Conservation (phyloP, 305 asterid genomes). For the Fraxinus velutina region DNA sequence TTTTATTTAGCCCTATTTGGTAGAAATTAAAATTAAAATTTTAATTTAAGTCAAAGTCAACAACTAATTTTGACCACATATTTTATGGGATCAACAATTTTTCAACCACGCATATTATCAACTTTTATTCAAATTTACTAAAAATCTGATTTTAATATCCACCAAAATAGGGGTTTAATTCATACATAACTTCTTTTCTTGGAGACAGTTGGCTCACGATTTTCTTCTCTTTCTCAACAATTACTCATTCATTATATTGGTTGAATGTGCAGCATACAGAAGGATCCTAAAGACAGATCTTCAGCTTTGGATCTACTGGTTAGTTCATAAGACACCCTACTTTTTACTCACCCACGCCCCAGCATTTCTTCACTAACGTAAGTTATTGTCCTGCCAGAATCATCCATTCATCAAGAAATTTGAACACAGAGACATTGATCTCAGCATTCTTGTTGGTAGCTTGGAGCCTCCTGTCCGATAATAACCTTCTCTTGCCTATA, state of each 20-base stretch:
- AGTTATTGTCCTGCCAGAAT: conserved; percentile 40
- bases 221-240: background rate
- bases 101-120: too few species aligned
- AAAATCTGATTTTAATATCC: too few species aligned
- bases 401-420: conserved; percentile 91
- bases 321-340: conserved; percentile 14
- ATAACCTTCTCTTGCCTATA: background rate
- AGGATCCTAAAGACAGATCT: conserved; percentile 75
- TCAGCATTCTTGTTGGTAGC: conserved; percentile 69
- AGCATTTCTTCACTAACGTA: conserved; percentile 20
- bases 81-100: too few species aligned
- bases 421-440: conserved; percentile 87
- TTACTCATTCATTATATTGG: background rate
- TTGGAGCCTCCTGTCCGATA: conserved; percentile 62
- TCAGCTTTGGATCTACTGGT: conserved; percentile 88
- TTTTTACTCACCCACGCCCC: background rate
- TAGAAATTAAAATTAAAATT: too few species aligned
- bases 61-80: too few species aligned
- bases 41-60: too few species aligned
- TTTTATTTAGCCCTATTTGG: background rate
- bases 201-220: background rate
- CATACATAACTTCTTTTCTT: background rate
- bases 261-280: conserved; percentile 72
- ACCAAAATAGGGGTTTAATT: too few species aligned
- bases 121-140: too few species aligned